Conservation (phyloP, 257 asterid genomes). For the Gentiana dahurica region DNA sequence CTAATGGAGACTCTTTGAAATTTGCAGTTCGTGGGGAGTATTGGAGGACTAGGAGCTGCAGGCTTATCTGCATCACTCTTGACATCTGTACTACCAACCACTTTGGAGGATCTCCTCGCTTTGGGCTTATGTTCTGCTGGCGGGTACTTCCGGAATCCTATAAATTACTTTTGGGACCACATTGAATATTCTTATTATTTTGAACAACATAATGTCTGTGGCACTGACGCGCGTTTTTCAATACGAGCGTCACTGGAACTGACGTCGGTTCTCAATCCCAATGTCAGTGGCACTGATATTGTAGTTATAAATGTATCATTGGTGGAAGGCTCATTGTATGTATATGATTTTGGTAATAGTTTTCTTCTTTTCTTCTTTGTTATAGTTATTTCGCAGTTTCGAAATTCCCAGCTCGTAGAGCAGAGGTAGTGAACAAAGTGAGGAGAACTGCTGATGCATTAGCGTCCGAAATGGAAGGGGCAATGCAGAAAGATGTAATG, state of each 20-base stretch:
- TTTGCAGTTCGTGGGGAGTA: slow-evolving; percentile 68
- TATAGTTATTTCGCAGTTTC: slow-evolving; percentile 67
- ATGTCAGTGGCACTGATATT: too few species aligned
- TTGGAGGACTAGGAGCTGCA: slow-evolving; percentile 90
- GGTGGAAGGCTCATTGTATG: neutral
- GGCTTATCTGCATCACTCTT: slow-evolving; percentile 91
- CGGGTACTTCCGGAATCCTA: slow-evolving; percentile 42
- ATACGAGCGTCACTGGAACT: too few species aligned
- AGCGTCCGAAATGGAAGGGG: slow-evolving; percentile 73
- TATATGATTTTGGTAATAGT: neutral
- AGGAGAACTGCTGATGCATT: slow-evolving; percentile 68
- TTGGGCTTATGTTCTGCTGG: slow-evolving; percentile 96
- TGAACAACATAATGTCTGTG: too few species aligned
- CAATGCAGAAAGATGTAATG: slow-evolving; percentile 71
- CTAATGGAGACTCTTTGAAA: slow-evolving; percentile 10
- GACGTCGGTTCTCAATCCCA: too few species aligned
- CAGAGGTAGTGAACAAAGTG: slow-evolving; percentile 53
- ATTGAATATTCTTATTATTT: too few species aligned
- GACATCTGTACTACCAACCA: slow-evolving; percentile 79
- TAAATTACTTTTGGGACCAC: too few species aligned
- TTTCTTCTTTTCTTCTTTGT: slow-evolving; percentile 15
- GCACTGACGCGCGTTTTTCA: too few species aligned
- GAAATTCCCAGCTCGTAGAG: slow-evolving; percentile 71
- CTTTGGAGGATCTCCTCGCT: slow-evolving; percentile 91
- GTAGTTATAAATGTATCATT: too few species aligned